Percentiles rank a stretch among this genome's conserved stretches.
phyloP scores from a whole-genome alignment of 169 alveolate species.

The Besnoitia besnoiti region DNA sequence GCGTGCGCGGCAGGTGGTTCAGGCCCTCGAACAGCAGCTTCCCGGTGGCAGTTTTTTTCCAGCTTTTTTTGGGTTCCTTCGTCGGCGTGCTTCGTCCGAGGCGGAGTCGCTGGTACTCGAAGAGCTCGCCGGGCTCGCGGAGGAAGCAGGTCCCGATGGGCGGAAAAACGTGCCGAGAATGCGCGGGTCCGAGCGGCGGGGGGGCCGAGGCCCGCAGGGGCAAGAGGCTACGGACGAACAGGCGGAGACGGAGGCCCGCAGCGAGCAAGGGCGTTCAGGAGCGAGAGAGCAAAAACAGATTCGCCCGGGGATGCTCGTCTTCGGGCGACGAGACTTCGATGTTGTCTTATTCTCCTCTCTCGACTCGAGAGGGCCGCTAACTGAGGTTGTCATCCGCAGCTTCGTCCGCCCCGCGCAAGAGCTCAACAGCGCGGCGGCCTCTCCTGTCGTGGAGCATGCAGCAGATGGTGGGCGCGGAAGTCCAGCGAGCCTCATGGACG shows the following conservation, averaged over 20 bases:
- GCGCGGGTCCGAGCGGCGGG: not conserved
- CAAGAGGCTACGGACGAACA: not conserved
- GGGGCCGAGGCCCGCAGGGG: not conserved
- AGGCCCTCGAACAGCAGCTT: not conserved
- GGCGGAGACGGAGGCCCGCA: not conserved
- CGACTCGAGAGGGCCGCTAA: not conserved
- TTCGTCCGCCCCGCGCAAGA: not conserved
- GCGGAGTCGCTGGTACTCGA: not conserved
- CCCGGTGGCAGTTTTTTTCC: not conserved
- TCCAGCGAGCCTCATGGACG: not conserved
- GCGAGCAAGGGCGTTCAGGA: not conserved
- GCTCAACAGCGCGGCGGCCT: not conserved
- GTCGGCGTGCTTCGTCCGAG: not conserved
- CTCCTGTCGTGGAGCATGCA: not conserved
- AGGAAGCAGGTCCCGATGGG: not conserved
- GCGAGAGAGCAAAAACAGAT: not conserved
- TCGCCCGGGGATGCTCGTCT: not conserved
- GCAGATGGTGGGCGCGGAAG: not conserved
- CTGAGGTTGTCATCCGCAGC: not conserved
- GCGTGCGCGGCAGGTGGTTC: not conserved
- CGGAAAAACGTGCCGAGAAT: not conserved
- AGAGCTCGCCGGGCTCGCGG: not conserved
- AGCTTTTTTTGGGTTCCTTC: not conserved
- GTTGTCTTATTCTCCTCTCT: not conserved
- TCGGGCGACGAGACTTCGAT: constrained; percentile 1